These are phyloP conservation scores for Mediolabrus comicus DNA, from an alignment of 108 stramenopile species.

Conservation along the genomic window DNA sequence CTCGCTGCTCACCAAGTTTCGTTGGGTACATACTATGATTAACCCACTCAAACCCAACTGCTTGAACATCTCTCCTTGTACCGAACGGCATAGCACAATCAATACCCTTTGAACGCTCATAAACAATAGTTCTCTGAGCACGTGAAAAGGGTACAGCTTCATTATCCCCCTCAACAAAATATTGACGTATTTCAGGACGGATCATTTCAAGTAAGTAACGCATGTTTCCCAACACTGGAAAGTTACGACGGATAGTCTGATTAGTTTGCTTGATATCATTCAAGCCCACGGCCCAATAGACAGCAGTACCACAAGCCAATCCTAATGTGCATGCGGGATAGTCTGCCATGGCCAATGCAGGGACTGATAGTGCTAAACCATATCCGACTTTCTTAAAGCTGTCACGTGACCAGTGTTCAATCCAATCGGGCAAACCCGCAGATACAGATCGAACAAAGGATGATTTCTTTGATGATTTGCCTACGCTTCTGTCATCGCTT, in stretches of 20 bases:
- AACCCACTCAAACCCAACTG: constrained; percentile 77
- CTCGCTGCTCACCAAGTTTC: constrained; percentile 35
- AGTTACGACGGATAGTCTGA: constrained; percentile 81
- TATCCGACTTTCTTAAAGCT: constrained; percentile 62
- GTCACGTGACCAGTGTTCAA: constrained; percentile 61
- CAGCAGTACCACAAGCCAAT: constrained; percentile 39
- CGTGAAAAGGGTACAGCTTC: constrained; percentile 76
- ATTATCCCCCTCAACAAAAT: constrained; percentile 77
- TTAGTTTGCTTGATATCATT: constrained; percentile 67
- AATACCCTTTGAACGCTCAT: constrained; percentile 72
- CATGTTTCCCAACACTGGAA: constrained; percentile 83
- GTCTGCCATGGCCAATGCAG: neutral
- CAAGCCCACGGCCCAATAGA: constrained; percentile 77
- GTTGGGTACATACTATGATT: constrained; percentile 75
- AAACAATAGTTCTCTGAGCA: constrained; percentile 61
- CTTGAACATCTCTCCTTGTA: constrained; percentile 53
- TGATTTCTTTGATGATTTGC: neutral
- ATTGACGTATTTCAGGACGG: constrained; percentile 85
- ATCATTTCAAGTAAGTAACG: constrained; percentile 83
- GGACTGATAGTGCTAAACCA: constrained; percentile 33
- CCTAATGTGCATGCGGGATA: constrained; percentile 16
- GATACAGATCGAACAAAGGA: constrained; percentile 1
- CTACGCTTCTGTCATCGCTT: neutral
- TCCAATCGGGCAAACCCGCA: constrained; percentile 54
- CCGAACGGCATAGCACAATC: constrained; percentile 70